Percentiles rank a stretch among this genome's conserved stretches.
These are phyloP conservation scores for Pestalotiopsis sp. DNA, from an alignment of 2,329 filamentous ascomycete species.

Conservation along the genomic window DNA sequence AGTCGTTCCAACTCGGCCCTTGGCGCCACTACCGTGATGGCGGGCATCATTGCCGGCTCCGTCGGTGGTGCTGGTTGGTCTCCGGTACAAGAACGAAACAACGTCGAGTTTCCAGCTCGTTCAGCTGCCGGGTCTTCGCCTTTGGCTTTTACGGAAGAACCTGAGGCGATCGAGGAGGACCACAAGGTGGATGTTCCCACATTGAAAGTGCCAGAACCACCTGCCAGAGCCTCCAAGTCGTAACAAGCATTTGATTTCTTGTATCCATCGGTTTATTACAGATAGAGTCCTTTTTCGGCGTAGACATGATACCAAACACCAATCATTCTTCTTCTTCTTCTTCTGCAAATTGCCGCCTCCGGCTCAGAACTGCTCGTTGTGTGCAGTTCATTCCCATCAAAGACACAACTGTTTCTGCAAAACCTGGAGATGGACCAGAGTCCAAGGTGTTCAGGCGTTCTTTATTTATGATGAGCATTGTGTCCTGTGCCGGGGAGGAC, in stretches of 20 bases:
- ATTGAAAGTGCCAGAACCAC: conserved; percentile 32
- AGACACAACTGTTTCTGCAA: not conserved
- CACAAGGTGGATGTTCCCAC: conserved; percentile 27
- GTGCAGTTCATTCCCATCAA: not conserved
- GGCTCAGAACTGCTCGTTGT: not conserved
- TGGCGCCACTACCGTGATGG: conserved; percentile 77
- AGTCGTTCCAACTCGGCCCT: conserved; percentile 68
- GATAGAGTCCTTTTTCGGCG: not conserved
- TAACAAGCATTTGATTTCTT: conserved; percentile 2
- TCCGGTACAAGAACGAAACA: conserved; percentile 62
- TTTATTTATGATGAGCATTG: not conserved
- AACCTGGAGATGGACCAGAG: not conserved
- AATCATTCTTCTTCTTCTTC: not conserved
- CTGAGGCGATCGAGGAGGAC: conserved; percentile 33
- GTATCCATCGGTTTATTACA: not conserved
- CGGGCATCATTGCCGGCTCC: conserved; percentile 78
- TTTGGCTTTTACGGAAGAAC: conserved; percentile 38
- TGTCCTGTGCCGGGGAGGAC: not conserved
- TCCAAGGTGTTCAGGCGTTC: not conserved
- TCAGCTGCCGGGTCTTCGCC: conserved; percentile 29
- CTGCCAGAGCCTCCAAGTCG: conserved; percentile 19
- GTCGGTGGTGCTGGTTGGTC: conserved; percentile 78
- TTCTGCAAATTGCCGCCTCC: not conserved
- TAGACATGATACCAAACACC: conserved; percentile 1
- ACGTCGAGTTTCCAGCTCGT: conserved; percentile 31